Evolutionary conservation across 495 filamentous ascomycete species (phyloP).

Genomic region (Daldinia loculata): DNA sequence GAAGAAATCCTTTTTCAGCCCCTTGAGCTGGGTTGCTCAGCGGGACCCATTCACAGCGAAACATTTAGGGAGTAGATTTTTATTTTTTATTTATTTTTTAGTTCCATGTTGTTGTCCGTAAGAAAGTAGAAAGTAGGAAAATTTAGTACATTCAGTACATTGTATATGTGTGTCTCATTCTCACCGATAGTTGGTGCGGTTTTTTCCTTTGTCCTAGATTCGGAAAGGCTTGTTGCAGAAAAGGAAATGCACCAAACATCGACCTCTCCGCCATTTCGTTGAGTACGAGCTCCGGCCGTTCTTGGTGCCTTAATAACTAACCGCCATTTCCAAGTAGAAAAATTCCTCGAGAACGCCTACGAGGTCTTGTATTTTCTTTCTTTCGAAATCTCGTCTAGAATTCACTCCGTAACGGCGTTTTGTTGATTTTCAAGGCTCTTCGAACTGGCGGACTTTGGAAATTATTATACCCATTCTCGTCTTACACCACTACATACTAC

Average conservation of each 20-base stretch:
- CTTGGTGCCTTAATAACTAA: conserved; percentile 38
- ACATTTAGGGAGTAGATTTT: conserved; percentile 36
- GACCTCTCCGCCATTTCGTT: conserved; percentile 45
- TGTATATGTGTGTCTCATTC: conserved; percentile 50
- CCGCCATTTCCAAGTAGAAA: conserved; percentile 42
- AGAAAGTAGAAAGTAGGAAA: background rate
- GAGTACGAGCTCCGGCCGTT: conserved; percentile 36
- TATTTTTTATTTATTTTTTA: conserved; percentile 33
- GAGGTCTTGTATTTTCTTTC: conserved; percentile 37
- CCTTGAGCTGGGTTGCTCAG: conserved; percentile 19
- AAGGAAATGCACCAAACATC: conserved; percentile 42
- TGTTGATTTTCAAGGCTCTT: conserved; percentile 31
- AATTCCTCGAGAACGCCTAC: conserved; percentile 29
- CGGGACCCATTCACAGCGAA: conserved; percentile 33
- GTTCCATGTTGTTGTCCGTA: conserved; percentile 42
- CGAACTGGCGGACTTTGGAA: conserved; percentile 41
- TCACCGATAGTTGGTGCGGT: conserved; percentile 50
- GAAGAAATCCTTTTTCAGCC: conserved; percentile 43
- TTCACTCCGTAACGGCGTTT: conserved; percentile 38
- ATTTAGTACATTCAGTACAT: conserved; percentile 25
- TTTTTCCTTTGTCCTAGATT: conserved; percentile 46
- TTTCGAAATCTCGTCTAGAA: conserved; percentile 38
- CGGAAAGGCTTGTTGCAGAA: conserved; percentile 49
- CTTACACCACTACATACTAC: background rate
- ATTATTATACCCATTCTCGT: conserved; percentile 11